Percentiles rank a stretch among this genome's conserved stretches.
Conservation (phyloP, 1,139 yeast genomes). For the Debaryomycetaceae sp. region DNA sequence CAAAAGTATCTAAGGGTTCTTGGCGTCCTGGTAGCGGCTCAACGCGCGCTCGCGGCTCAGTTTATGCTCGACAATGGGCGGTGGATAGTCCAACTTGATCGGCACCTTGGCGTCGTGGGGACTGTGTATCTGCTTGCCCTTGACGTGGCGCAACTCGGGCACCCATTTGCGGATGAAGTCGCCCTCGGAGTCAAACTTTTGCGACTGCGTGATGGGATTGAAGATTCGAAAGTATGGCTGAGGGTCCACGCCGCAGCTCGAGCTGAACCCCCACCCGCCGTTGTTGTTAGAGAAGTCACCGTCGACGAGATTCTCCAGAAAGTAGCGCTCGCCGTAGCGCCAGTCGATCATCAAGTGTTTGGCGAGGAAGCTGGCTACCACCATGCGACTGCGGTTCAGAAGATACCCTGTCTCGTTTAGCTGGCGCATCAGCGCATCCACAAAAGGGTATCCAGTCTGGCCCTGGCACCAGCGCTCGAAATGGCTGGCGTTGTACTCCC, state of each 20-base stretch:
- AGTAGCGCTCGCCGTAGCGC: conserved; percentile 52
- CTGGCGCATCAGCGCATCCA: conserved; percentile 56
- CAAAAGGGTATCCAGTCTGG: conserved; percentile 50
- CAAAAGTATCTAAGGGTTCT: conserved; percentile 15
- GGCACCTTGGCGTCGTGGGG: conserved; percentile 30
- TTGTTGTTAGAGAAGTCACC: conserved; percentile 52
- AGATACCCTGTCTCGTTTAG: conserved; percentile 46
- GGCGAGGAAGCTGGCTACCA: conserved; percentile 47
- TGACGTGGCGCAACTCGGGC: conserved; percentile 37
- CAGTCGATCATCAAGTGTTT: conserved; percentile 52
- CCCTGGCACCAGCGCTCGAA: conserved; percentile 50
- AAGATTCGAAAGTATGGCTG: conserved; percentile 56
- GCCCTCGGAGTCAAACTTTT: conserved; percentile 45
- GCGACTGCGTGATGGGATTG: conserved; percentile 49
- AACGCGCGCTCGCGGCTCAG: conserved; percentile 33
- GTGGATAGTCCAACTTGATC: conserved; percentile 41
- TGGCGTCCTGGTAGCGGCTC: conserved; percentile 32
- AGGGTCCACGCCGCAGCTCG: conserved; percentile 49
- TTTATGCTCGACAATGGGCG: conserved; percentile 38
- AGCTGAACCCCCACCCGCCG: conserved; percentile 57
- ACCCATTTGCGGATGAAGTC: conserved; percentile 29
- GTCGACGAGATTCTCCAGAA: conserved; percentile 45
- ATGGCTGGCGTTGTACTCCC: conserved; percentile 37
- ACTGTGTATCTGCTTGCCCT: conserved; percentile 29
- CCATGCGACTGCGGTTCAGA: conserved; percentile 52